Base-by-base conservation (phyloP, 495 filamentous ascomycete genomes). In the Aspergillus wentii region DNA sequence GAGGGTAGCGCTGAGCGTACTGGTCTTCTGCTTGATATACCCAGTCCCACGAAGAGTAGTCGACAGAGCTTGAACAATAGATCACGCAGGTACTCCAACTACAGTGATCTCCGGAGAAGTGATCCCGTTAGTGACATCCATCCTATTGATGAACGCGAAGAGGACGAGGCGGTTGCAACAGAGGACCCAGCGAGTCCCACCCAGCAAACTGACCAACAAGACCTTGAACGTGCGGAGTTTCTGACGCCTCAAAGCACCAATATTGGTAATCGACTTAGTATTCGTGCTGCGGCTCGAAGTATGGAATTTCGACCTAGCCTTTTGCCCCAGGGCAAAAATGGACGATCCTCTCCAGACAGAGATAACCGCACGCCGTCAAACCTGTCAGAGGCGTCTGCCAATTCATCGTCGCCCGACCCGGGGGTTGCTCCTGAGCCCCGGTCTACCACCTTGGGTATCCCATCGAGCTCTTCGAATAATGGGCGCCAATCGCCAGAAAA, bases 111-210 rank as follows among this genome's bases (percentile, higher is more conserved):
- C 27, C 60, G 69, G 21, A 61, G 62, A 29, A 63, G 65, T 18
- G 66, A 70, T 17, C 60, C 59, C 4, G 61, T 67, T 20, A 72
- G 75, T 15, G 58, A 66, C 26, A 82, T 82, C 14, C 76, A 80
- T 43, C 73, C 78, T 4, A 86, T 87, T 53, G 69, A 79, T n/a
- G 83, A 88, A 57, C 68, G 65, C 5, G 88, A 94, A 27, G 86
- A 89, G 34, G 79, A 76, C 20, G 70, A 70, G 22, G 61, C 56
- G 4, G 43, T 56, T 21, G 25, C 39, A 17, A 19, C 42, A 10
- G 42, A 49, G 18, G 44, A 23, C 15, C 39, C 35, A 3, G 30
- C 23, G 25, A 35, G 36, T 2, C 60, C 4, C 26, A 9, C 26
- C 5, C 11, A 29, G 11, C 10, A 9, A n/a, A 25, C 22, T 25